Evolutionary conservation across 2,329 filamentous ascomycete genomes (phyloP).

Genomic region (Fusarium denticulatum): DNA sequence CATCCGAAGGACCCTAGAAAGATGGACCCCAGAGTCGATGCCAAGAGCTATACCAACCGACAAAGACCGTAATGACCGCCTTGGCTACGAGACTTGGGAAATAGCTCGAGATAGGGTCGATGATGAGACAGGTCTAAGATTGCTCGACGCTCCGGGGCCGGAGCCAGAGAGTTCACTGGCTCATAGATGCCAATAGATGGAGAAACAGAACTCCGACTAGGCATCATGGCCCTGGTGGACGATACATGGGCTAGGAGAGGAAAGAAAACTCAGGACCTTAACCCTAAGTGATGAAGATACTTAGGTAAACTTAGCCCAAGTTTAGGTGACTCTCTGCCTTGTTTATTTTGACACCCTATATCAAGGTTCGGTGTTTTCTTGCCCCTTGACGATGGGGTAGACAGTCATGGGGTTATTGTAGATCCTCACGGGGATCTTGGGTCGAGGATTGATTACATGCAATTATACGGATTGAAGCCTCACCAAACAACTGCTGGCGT

Average conservation of each 20-base stretch:
- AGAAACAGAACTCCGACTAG: constrained; percentile 17
- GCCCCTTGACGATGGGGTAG: too few species aligned
- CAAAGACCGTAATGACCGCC: not conserved
- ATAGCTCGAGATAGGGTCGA: constrained; percentile 3
- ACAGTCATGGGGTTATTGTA: constrained; percentile 17
- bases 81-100: constrained; percentile 1
- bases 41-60: constrained; percentile 12
- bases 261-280: too few species aligned
- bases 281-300: too few species aligned
- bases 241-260: not conserved
- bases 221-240: not conserved
- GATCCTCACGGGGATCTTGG: constrained; percentile 18
- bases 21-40: constrained; percentile 2
- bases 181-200: not conserved
- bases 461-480: constrained; percentile 12
- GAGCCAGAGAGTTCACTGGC: constrained; percentile 7
- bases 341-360: too few species aligned
- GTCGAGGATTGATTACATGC: not conserved
- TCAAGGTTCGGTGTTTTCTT: too few species aligned
- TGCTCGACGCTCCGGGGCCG: constrained; percentile 6
- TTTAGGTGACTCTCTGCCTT: too few species aligned
- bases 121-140: constrained; percentile 7
- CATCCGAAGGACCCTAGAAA: not conserved
- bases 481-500: not conserved
- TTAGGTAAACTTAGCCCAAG: too few species aligned